phyloP scores from a whole-genome alignment of 2,329 filamentous ascomycete genomes.

The Arachnopeziza araneosa region DNA sequence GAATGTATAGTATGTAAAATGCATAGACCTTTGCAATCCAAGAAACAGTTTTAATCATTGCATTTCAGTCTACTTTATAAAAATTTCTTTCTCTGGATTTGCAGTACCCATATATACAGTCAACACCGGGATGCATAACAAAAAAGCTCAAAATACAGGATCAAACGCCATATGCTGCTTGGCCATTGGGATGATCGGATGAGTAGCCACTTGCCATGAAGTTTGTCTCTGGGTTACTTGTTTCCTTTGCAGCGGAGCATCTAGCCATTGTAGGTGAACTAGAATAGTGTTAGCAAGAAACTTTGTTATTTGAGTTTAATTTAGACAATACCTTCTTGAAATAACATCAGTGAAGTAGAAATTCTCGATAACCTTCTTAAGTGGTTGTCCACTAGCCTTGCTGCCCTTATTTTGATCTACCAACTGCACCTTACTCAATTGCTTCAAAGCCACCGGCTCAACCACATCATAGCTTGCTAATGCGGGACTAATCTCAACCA shows the following conservation, averaged over 20 bases:
- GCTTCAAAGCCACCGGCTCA: constrained; percentile 68
- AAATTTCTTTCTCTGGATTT: constrained; percentile 20
- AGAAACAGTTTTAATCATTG: neutral
- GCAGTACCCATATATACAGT: constrained; percentile 32
- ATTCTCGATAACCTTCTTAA: constrained; percentile 86
- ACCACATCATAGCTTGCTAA: constrained; percentile 87
- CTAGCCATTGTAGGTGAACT: constrained; percentile 98
- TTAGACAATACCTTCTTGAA: constrained; percentile 71
- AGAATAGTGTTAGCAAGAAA: constrained; percentile 3
- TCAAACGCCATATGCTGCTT: constrained; percentile 29
- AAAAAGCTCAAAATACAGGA: constrained; percentile 26
- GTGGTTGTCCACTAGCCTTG: constrained; percentile 62
- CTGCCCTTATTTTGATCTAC: constrained; percentile 93
- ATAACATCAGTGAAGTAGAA: constrained; percentile 99
- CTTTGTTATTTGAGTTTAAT: neutral
- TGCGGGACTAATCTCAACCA: constrained; percentile 90
- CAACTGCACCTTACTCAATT: constrained; percentile 87
- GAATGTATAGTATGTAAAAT: constrained; percentile 19
- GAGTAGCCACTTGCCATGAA: constrained; percentile 66
- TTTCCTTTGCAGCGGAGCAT: constrained; percentile 88
- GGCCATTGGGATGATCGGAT: constrained; percentile 25
- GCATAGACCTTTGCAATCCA: neutral
- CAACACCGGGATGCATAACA: constrained; percentile 23
- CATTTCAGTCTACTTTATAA: neutral
- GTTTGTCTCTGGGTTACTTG: constrained; percentile 71